Base-by-base conservation (phyloP, 2,329 filamentous ascomycete species). In the Arthrobotrys sphaeroides region DNA sequence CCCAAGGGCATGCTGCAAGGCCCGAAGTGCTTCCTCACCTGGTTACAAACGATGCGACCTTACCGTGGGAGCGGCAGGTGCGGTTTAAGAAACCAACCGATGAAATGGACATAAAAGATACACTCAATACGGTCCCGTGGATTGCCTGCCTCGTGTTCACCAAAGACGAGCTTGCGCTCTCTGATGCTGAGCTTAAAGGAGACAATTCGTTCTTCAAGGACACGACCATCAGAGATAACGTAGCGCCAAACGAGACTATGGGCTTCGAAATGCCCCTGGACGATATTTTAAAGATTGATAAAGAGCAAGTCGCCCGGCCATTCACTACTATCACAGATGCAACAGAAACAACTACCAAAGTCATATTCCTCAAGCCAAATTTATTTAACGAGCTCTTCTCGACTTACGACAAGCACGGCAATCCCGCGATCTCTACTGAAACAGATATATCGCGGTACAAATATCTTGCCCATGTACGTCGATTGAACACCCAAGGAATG, bases 11-110 rank as follows among this genome's bases (percentile, higher is more conserved):
- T 57, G 42, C 73, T 0, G 84, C 82, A n/a, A 69, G 80, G 0
- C 68, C 65, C 3, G 36, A 78, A 0, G 81, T 83, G 0, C 77
- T 86, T 2, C 85, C 85, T 0, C 84, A 86, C 77, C 77, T 86
- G 0, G 83, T 86, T 3, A 79, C 86, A 18, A 83, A 77, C 0
- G 83, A 85, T 70, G 82, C 84, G 0, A 80, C 82, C 64, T 73
- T 85, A 0, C 84, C 84, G 0, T 86, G 85, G 85, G 83, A 84
- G 76, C 73, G 83, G 0, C 13, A 77, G 0, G 81, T 74, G 0
- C 82, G 78, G 16, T 67, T 66, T 0, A 74, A 47, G 47, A 12
- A 61, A 47, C 61, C 66, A 22, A 43, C 57, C 33, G 57, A 45
- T 55, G 78, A 18, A 20, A 28, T 24, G 18, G 57, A 60, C 13